Percentiles rank a stretch among this genome's conserved stretches.
These are phyloP conservation scores for Paraurostyla sp. DNA, from an alignment of 73 alveolate species.

Conservation along the genomic window DNA sequence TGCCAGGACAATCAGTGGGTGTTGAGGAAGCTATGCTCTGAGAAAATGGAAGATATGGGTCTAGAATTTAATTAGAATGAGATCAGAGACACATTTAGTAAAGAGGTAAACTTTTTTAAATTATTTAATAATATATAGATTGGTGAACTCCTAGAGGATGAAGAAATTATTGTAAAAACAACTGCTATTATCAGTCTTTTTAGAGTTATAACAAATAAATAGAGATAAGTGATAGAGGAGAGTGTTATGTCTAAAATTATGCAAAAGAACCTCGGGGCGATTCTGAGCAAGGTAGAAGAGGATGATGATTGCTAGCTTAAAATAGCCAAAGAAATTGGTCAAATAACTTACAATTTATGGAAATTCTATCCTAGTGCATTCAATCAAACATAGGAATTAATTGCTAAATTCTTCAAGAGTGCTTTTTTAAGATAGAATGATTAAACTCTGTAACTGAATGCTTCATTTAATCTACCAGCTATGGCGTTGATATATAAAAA, in stretches of 20 bases:
- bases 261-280: background rate
- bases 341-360: background rate
- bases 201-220: background rate
- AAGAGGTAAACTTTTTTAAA: background rate
- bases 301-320: slow-evolving; percentile 28
- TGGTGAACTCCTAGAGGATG: slow-evolving; percentile 18
- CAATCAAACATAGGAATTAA: background rate
- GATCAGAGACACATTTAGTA: background rate
- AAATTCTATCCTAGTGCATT: background rate
- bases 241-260: background rate
- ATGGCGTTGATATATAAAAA: background rate
- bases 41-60: background rate
- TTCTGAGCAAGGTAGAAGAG: background rate
- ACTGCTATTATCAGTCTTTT: background rate
- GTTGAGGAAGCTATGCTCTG: slow-evolving; percentile 19
- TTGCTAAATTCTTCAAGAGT: background rate
- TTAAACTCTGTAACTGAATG: slow-evolving; percentile 19
- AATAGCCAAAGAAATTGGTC: background rate
- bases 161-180: slow-evolving; percentile 21
- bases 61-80: background rate
- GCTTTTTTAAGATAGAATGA: background rate
- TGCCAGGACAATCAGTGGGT: slow-evolving; percentile 31
- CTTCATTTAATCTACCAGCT: slow-evolving; percentile 25
- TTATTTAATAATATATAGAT: background rate
- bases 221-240: background rate